Base-by-base conservation (phyloP, 179 eudicot species). In the Amaranthus tricolor region DNA sequence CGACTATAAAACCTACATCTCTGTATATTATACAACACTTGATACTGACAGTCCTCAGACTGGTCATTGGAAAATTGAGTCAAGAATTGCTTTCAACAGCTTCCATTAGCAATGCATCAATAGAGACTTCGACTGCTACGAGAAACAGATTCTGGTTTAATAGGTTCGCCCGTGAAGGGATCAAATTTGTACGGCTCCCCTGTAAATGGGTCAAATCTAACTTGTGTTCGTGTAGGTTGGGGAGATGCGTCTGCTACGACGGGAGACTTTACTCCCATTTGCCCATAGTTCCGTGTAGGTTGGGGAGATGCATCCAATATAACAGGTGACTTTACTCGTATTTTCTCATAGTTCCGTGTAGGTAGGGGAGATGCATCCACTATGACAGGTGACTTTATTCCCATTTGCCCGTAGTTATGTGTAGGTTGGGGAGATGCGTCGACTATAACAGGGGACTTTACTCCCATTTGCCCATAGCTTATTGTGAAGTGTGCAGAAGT, bases 161-260 rank as follows among this genome's bases (percentile, higher is more conserved):
- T 88, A 48, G 91, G 96, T 74, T 91, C 93, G n/a, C 96, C 96
- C 0, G 96, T 91, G 75, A 84, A 91, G 21, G 93, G 96, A 67
- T 91, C 96, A 56, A 91, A 91, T 72, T 89, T 91, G 84, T 89
- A 91, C 47, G 96, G 91, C 74, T 86, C 86, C 16, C 93, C 96
- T 0, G 96, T 89, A 60, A 62, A 91, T 9, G 96, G 96, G 56
- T 91, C 96, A 77, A 89, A 91, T 72, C 89, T 87, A 50, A 89
- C 83, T 58, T 72, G 93, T 62, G 82, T 74, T 40, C 88, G 83
- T 14, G 84, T 49, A 6, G 85, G 72, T 75, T 80, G 86, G 45
- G 66, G 83, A 70, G 80, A 80, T 49, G 79, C 57, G 55, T 66
- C 67, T 16, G 77, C 71, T 62, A 72, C 16, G 61, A 50, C 66